Evolutionary conservation across 2,329 filamentous ascomycete genomes (phyloP).

Genomic region (Hirsutella minnesotensis): DNA sequence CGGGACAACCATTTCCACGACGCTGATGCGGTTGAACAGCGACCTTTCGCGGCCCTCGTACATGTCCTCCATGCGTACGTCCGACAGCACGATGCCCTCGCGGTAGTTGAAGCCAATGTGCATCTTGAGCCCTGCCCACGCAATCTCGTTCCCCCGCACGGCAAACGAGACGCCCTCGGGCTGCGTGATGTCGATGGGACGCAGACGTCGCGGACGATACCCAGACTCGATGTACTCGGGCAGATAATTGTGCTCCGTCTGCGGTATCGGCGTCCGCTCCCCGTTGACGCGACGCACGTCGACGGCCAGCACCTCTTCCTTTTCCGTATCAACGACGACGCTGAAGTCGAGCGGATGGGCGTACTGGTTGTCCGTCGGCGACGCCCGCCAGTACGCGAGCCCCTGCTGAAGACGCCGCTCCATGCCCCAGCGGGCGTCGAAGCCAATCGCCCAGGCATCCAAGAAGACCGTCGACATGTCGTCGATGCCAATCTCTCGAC

Average conservation of each 20-base stretch:
- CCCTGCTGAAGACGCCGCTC: conserved; percentile 65
- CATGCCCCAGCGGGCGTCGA: conserved; percentile 66
- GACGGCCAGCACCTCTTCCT: conserved; percentile 35
- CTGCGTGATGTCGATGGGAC: conserved; percentile 27
- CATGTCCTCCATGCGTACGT: conserved; percentile 50
- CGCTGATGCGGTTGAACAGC: conserved; percentile 54
- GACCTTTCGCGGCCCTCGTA: conserved; percentile 32
- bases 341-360: conserved; percentile 43
- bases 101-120: conserved; percentile 61
- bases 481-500: conserved; percentile 60
- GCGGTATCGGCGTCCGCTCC: conserved; percentile 31
- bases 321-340: conserved; percentile 30
- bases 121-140: conserved; percentile 58
- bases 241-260: conserved; percentile 25
- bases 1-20: conserved; percentile 62
- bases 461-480: conserved; percentile 80
- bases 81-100: conserved; percentile 59
- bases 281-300: conserved; percentile 29
- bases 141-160: conserved; percentile 35
- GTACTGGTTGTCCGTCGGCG: conserved; percentile 54
- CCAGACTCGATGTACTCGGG: conserved; percentile 21
- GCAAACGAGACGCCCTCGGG: conserved; percentile 28
- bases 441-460: conserved; percentile 77
- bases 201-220: conserved; percentile 22
- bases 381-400: conserved; percentile 68